Evolutionary conservation across 768 basidiomycete species (phyloP), one percentile per base, ranked within the genome.

Genomic region (Boletus patriciae): DNA sequence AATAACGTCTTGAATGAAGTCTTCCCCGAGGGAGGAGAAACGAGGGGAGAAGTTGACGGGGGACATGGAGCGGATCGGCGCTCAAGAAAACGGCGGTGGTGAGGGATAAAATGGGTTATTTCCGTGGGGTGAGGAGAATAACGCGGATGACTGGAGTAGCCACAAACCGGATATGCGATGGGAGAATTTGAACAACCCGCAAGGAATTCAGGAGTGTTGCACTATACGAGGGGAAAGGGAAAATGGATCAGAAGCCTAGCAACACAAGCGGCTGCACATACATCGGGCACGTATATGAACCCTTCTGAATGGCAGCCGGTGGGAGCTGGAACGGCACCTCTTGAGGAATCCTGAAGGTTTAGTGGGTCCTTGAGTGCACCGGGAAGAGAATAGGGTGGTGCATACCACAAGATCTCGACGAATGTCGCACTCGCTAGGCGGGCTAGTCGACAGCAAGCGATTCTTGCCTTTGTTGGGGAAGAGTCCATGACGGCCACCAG

Each of bases 161-260:
- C 73, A 45, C 55, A 56, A 25, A 65, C 65, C 5, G 72, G 70
- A 29, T 69, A 70, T 27, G 58, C 71, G 40, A 74, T 25, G 7
- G 63, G 67, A 44, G 73, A 74, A 47, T 57, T 63, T 13, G 73
- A 72, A 42, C 67, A 63, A 7, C 71, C 73, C 23, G 51, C 69
- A 7, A 70, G 69, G 50, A 72, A 72, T 51, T 69, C 69, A n/a
- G 71, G 69, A 7, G 67, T 65, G 34, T 64, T 29, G 38, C 64
- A 40, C 62, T 69, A 52, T 18, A 38, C 5, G 42, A 46, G 4
- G 19, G 21, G 13, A n/a, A 21, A 44, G n/a, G 4, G 50, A 23
- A 36, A 21, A 33, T 19, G 29, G 23, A 46, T 51, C 51, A 59
- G 38, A 43, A 10, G 11, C n/a, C 12, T 1, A 23, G 36, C 36